Evolutionary conservation across 2,329 filamentous ascomycete species (phyloP).

Genomic region (Clonostachys byssicola): DNA sequence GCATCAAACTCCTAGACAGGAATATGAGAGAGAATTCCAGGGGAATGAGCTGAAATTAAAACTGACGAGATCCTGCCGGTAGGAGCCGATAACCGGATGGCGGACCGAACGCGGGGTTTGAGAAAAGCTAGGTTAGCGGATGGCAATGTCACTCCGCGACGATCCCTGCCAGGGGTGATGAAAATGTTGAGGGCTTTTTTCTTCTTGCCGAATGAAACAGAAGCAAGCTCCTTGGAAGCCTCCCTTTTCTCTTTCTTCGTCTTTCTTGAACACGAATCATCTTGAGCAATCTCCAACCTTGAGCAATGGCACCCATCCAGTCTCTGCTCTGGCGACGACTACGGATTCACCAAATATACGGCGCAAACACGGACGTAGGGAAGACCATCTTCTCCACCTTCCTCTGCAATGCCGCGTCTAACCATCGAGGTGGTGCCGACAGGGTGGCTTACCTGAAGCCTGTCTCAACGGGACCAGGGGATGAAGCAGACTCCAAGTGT

Average conservation of each 20-base stretch:
- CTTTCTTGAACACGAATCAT: not conserved
- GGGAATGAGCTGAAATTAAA: no score
- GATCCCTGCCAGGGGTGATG: no score
- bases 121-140: no score
- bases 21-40: no score
- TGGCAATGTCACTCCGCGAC: no score
- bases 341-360: slow-evolving; percentile 71
- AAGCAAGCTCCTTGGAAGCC: no score
- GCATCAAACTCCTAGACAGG: no score
- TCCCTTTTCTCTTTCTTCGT: not conserved
- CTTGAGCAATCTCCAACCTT: not conserved
- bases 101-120: no score
- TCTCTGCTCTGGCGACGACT: slow-evolving; percentile 65
- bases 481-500: slow-evolving; percentile 70
- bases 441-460: slow-evolving; percentile 70
- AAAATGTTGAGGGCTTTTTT: no score
- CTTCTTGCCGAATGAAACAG: no score
- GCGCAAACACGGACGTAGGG: slow-evolving; percentile 80
- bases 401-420: slow-evolving; percentile 56
- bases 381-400: slow-evolving; percentile 79
- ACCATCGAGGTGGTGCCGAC: slow-evolving; percentile 35
- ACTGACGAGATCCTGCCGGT: no score
- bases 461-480: slow-evolving; percentile 68
- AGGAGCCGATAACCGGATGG: no score
- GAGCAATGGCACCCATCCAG: slow-evolving; percentile 33